Evolutionary conservation across 2,329 filamentous ascomycete species (phyloP), one percentile per base, ranked within the genome.

Genomic region (Sarocladium strictum): DNA sequence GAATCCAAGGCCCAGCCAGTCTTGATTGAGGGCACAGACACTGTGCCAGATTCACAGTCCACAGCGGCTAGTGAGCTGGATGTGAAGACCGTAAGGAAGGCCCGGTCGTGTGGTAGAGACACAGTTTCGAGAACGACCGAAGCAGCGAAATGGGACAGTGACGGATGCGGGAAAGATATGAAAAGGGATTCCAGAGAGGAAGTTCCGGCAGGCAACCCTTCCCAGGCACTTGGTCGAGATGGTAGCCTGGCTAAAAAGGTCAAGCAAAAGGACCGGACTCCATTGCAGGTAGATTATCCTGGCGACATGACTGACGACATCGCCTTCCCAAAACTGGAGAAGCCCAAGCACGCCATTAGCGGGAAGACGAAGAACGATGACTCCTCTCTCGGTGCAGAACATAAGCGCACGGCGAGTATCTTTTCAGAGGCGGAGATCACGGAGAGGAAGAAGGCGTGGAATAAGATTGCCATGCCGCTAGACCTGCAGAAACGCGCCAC

Each of bases 401-500:
- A 35, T 29, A 51, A 51, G 17, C 47, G 27, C 47, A 33, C 47
- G 14, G 14, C 27, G 47, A 51, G 47, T n/a, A 32, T 51, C 15
- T 69, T 68, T 35, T 67, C 68, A 12, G 60, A 63, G 43, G 57
- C 65, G 49, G 58, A 70, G 54, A 66, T 68, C 32, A 63, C 63
- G 57, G 60, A 59, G 37, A 64, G 68, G 54, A 64, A 59, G 56
- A 59, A 63, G 61, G 62, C 61, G 53, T 69, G 65, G 66, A 60
- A 67, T 62, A 68, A 62, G 55, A 70, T 70, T 58, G 57, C 64
- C 37, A 64, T 69, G 65, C 68, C 69, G 43, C 56, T 67, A 54
- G 58, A 61, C 55, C 64, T 60, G 53, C 37, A 56, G 53, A 29
- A 60, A 54, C 55, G 33, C 51, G 43, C 43, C 54, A 29, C 14